These are phyloP conservation scores for Citrus glauca DNA, from an alignment of 345 rosid genomes.

Conservation along the genomic window DNA sequence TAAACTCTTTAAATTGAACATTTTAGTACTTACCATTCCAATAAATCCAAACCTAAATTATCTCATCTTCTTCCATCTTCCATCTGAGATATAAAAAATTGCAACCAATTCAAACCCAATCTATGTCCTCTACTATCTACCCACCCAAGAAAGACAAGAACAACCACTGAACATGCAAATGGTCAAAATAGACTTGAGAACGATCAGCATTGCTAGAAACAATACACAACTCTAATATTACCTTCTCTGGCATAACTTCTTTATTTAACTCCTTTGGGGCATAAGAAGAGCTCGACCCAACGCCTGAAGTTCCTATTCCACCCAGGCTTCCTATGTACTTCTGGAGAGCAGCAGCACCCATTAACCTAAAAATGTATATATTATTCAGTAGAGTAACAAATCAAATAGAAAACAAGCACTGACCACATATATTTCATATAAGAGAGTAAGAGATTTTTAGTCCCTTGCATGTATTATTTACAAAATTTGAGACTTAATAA, in stretches of 20 bases:
- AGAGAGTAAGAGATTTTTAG: not conserved
- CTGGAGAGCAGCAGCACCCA: conserved; percentile 97
- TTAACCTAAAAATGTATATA: conserved; percentile 51
- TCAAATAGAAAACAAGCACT: conserved; percentile 10
- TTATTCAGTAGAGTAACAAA: conserved; percentile 14
- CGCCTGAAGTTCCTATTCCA: conserved; percentile 96
- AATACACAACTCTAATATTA: conserved; percentile 18
- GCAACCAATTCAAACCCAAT: not conserved
- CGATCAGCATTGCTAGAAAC: not conserved
- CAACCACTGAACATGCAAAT: not conserved
- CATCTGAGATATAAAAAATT: not conserved
- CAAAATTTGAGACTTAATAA: not conserved
- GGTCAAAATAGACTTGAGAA: not conserved
- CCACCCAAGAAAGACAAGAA: not conserved
- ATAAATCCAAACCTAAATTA: not conserved
- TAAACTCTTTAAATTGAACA: not conserved
- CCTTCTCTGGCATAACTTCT: conserved; percentile 97
- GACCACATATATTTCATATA: conserved; percentile 5
- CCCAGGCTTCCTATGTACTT: conserved; percentile 92
- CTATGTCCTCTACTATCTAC: not conserved
- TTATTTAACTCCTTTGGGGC: conserved; percentile 84
- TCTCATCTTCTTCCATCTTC: not conserved
- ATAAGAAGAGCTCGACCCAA: conserved; percentile 94
- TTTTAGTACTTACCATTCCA: not conserved
- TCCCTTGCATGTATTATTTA: not conserved